These are phyloP conservation scores for Neospora caninum DNA, from an alignment of 169 alveolate species.

Conservation along the genomic window DNA sequence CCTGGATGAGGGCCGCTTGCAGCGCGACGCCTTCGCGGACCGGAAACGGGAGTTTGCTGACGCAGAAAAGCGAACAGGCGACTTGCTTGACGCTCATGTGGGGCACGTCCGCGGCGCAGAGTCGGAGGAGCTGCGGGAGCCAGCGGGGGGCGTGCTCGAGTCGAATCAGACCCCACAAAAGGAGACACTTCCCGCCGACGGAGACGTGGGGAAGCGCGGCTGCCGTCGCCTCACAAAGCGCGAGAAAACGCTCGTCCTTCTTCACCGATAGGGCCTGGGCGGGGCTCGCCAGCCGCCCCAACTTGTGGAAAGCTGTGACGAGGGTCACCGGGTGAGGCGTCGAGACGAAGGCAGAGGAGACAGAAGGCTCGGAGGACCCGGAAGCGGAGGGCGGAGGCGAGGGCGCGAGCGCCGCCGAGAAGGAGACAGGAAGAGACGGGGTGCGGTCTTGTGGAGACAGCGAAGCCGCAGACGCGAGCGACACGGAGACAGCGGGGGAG, in stretches of 20 bases:
- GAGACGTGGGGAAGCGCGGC: conserved; percentile 32
- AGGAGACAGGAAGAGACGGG: background rate
- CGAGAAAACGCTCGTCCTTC: conserved; percentile 43
- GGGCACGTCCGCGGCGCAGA: conserved; percentile 19
- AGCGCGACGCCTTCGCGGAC: conserved; percentile 51
- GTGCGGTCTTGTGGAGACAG: background rate
- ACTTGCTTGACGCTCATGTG: conserved; percentile 54
- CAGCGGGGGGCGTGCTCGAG: conserved; percentile 53
- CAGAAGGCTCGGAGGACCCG: conserved; percentile 26
- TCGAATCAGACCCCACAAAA: conserved; percentile 59
- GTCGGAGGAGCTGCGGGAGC: conserved; percentile 65
- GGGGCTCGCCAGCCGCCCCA: conserved; percentile 58
- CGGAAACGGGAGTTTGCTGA: conserved; percentile 35
- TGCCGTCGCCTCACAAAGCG: conserved; percentile 47
- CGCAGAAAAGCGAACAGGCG: conserved; percentile 51
- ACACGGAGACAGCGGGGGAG: background rate
- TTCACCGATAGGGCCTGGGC: background rate
- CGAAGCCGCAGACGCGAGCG: too few species aligned
- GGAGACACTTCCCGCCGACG: conserved; percentile 40
- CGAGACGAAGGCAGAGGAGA: background rate
- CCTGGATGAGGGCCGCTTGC: conserved; percentile 42
- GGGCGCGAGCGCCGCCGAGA: background rate
- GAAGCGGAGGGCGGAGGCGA: conserved; percentile 25
- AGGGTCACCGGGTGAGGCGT: conserved; percentile 13
- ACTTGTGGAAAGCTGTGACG: conserved; percentile 55